Conservation (phyloP, 164 flowering plant species). For the Nymphaea thermarum region DNA sequence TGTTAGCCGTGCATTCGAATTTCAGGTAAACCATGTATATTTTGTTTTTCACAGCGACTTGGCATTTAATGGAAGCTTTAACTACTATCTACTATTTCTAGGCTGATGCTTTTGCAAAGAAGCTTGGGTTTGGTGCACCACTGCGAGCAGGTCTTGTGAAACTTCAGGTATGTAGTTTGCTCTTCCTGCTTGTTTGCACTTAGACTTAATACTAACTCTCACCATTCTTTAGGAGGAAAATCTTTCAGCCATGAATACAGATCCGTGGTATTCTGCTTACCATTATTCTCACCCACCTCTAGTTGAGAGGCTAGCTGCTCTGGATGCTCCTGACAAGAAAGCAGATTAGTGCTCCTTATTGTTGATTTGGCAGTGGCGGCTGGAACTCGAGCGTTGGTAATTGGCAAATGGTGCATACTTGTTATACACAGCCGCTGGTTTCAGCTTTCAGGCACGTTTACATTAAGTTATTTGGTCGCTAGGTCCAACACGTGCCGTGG, state of each 20-base stretch:
- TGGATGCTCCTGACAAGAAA: constrained; percentile 67
- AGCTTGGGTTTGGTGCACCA: constrained; percentile 61
- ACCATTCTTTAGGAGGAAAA: constrained; percentile 73
- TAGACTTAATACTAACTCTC: not conserved
- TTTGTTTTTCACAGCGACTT: no score
- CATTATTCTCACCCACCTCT: constrained; percentile 97
- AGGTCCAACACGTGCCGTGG: no score
- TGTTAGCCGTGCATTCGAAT: constrained; percentile 90
- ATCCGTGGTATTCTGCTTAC: constrained; percentile 97
- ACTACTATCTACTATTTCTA: constrained; percentile 11
- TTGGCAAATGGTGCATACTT: no score
- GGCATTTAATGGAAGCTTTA: not conserved
- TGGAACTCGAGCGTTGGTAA: no score
- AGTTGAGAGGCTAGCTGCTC: constrained; percentile 78
- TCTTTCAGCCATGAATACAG: constrained; percentile 92
- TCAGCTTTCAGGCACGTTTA: no score
- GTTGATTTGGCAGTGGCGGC: not conserved
- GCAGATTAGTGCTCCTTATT: constrained; percentile 17
- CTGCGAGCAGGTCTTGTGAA: constrained; percentile 85
- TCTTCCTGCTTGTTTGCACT: not conserved
- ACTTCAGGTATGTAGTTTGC: constrained; percentile 50
- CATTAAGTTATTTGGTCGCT: no score
- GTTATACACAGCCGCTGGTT: no score
- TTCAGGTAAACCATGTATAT: constrained; percentile 52
- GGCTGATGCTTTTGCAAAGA: constrained; percentile 98